Conservation (phyloP, 805 yeast genomes). For the Jamesozyma gamospora region DNA sequence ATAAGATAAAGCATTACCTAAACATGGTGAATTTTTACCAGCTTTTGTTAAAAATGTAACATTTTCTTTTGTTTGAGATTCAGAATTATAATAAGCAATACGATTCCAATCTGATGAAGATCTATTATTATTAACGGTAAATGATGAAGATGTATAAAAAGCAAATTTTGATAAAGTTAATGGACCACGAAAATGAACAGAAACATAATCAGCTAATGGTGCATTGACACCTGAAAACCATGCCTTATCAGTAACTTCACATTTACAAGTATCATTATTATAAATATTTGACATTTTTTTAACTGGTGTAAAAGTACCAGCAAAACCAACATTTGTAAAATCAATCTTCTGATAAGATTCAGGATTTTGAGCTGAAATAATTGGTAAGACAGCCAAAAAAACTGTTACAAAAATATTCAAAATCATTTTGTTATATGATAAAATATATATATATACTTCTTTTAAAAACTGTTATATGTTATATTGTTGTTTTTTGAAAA, state of each 20-base stretch:
- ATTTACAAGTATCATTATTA: slow-evolving; percentile 18
- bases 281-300: slow-evolving; percentile 18
- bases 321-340: slow-evolving; percentile 27
- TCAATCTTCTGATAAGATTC: slow-evolving; percentile 16
- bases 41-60: slow-evolving; percentile 60
- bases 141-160: slow-evolving; percentile 42
- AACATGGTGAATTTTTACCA: slow-evolving; percentile 50
- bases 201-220: slow-evolving; percentile 54
- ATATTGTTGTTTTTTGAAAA: no score
- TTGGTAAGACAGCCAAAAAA: not conserved
- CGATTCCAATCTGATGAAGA: slow-evolving; percentile 46
- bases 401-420: slow-evolving; percentile 1
- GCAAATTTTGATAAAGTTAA: slow-evolving; percentile 50
- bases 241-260: slow-evolving; percentile 20
- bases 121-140: slow-evolving; percentile 19
- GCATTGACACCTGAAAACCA: slow-evolving; percentile 47
- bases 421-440: no score
- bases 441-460: no score
- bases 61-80: slow-evolving; percentile 41
- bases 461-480: no score
- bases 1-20: slow-evolving; percentile 59
- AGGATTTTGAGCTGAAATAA: slow-evolving; percentile 2
- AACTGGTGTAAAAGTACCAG: slow-evolving; percentile 25
- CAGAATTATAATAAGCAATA: slow-evolving; percentile 44
- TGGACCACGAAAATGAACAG: slow-evolving; percentile 77